These are phyloP conservation scores for Glutinoglossum americanum DNA, from an alignment of 495 filamentous ascomycete genomes.

Conservation along the genomic window DNA sequence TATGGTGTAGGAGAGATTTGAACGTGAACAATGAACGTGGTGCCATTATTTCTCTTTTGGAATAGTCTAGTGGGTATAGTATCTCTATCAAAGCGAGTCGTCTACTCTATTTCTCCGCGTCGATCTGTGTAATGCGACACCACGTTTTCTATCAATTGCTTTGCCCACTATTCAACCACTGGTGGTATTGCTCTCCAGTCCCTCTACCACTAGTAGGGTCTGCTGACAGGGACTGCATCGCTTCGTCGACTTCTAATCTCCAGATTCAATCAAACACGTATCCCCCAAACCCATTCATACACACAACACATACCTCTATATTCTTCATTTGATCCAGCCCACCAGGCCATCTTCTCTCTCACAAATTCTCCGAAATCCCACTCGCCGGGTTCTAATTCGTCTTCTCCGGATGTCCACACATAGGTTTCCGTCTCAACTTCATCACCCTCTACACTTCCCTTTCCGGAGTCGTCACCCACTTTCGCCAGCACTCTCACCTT, in stretches of 20 bases:
- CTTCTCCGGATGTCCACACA: slow-evolving; percentile 33
- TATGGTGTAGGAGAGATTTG: too few species aligned
- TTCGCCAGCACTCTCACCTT: slow-evolving; percentile 30
- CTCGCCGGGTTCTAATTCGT: slow-evolving; percentile 39
- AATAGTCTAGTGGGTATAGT: too few species aligned
- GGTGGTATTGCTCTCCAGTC: not conserved
- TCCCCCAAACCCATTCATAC: not conserved
- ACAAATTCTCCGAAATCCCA: slow-evolving; percentile 70
- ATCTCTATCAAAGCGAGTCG: too few species aligned
- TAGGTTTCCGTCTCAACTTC: slow-evolving; percentile 55
- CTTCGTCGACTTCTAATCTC: slow-evolving; percentile 4
- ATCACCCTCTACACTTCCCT: slow-evolving; percentile 26
- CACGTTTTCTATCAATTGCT: not conserved
- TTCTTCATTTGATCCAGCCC: slow-evolving; percentile 17
- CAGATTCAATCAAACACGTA: not conserved
- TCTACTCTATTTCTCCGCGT: too few species aligned
- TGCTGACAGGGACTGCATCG: not conserved
- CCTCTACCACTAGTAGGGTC: slow-evolving; percentile 4
- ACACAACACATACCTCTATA: slow-evolving; percentile 2
- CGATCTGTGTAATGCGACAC: too few species aligned
- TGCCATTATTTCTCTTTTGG: not conserved
- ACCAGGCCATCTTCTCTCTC: slow-evolving; percentile 37
- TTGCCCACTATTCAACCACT: not conserved
- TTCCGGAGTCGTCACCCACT: slow-evolving; percentile 14
- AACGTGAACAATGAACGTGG: too few species aligned